A percentile compares a stretch with the other conserved stretches of the same genome.
phyloP scores from a whole-genome alignment of 192 early-diverging fungal species.

The Mortierella hygrophila region DNA sequence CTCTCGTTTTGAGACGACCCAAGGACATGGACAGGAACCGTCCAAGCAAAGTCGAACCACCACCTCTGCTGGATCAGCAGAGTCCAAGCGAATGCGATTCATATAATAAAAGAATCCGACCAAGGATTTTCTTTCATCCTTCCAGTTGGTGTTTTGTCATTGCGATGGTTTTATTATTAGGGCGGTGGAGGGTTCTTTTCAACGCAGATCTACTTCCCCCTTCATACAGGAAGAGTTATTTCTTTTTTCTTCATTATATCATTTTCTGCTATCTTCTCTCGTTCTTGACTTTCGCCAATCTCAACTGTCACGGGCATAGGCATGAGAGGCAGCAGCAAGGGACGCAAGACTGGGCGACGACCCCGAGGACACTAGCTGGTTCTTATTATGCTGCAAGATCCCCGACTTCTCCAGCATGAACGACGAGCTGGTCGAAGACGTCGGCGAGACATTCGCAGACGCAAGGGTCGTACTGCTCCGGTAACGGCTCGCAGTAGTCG shows the following conservation, averaged over 20 bases:
- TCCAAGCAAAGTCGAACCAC: background rate
- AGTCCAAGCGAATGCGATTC: slow-evolving; percentile 1
- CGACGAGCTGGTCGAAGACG: slow-evolving; percentile 28
- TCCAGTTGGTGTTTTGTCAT: background rate
- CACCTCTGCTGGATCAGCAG: background rate
- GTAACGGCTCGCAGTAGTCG: background rate
- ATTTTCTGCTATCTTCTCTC: background rate
- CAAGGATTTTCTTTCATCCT: background rate
- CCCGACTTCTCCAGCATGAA: slow-evolving; percentile 18
- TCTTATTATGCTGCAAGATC: background rate
- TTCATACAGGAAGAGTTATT: background rate
- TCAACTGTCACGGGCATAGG: background rate
- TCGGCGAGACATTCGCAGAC: slow-evolving; percentile 26
- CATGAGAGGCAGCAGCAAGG: background rate
- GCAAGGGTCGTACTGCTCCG: background rate
- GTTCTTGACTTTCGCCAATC: background rate
- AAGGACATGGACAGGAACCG: background rate
- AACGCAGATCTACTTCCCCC: background rate
- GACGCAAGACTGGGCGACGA: background rate
- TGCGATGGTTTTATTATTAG: background rate
- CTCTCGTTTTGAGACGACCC: background rate
- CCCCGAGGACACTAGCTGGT: background rate
- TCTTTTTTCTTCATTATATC: background rate
- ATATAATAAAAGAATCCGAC: background rate
- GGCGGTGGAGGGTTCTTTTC: no score